These are phyloP conservation scores for Tympanopsis confertula DNA, from an alignment of 2,329 filamentous ascomycete genomes.

Conservation along the genomic window DNA sequence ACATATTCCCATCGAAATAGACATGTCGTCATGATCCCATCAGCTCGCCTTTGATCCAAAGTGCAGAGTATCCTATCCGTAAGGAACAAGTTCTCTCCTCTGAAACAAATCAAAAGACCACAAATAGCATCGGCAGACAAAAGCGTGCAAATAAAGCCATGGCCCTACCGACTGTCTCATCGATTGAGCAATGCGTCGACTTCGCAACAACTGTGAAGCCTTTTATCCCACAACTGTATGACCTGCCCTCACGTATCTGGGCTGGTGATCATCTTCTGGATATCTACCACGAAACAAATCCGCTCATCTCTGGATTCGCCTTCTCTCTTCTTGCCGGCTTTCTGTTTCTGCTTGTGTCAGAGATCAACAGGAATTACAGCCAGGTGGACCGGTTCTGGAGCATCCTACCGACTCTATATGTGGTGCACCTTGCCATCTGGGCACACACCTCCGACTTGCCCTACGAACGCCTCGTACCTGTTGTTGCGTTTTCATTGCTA, in stretches of 20 bases:
- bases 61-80: too few species aligned
- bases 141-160: too few species aligned
- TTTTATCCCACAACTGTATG: slow-evolving; percentile 58
- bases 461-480: slow-evolving; percentile 59
- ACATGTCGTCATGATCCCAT: too few species aligned
- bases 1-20: too few species aligned
- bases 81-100: too few species aligned
- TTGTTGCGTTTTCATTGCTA: slow-evolving; percentile 56
- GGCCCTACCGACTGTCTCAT: slow-evolving; percentile 62
- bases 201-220: slow-evolving; percentile 66
- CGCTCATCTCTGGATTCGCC: slow-evolving; percentile 64
- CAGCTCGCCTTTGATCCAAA: too few species aligned
- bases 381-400: slow-evolving; percentile 92
- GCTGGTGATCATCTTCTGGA: slow-evolving; percentile 51
- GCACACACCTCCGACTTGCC: slow-evolving; percentile 63
- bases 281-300: slow-evolving; percentile 77
- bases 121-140: too few species aligned
- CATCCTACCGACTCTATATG: slow-evolving; percentile 75
- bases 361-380: slow-evolving; percentile 85
- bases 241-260: slow-evolving; percentile 54
- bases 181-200: slow-evolving; percentile 64
- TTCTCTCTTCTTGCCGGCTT: slow-evolving; percentile 59
- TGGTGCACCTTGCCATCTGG: slow-evolving; percentile 75
- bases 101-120: too few species aligned
- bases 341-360: slow-evolving; percentile 64